Base-by-base conservation (phyloP, 1,139 yeast genomes). In the Yamadazyma trypodendri region DNA sequence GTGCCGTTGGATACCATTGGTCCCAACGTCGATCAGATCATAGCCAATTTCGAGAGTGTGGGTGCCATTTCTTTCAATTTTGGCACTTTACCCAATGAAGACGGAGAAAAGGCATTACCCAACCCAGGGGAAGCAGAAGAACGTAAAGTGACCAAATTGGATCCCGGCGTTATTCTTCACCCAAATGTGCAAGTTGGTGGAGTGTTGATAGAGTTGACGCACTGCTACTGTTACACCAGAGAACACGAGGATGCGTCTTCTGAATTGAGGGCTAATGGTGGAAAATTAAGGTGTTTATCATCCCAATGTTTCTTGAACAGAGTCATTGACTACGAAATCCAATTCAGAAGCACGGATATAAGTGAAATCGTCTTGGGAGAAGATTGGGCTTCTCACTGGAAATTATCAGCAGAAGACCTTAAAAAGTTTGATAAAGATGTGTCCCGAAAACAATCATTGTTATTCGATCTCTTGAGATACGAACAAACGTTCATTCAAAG, bases 341-440 rank as follows among this genome's bases (percentile, higher is more conserved):
- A 50, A 30, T 55, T 68, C 56, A 56, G 56, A 34, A 58, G 55
- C 32, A 65, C 67, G 24, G 62, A 68, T 41, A 58, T 67, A n/a
- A 51, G 59, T 29, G 68, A 67, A 12, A 57, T 69, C 15, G 61
- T 60, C 0, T 58, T 71, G 27, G 74, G 67, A 7, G 72, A 66
- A 28, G 84, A 84, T 49, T 86, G 95, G 95, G 81, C 85, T 0
- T 72, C 80, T 10, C 86, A 80, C 53, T 86, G 94, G 90, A 73
- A 77, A 37, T 50, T 85, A 20, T 68, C 81, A 0, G 74, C 76
- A 3, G 80, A 75, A 14, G 83, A 79, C 35, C 54, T 84, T 24
- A 61, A 70, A 10, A 75, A 70, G 27, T 64, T 81, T 11, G 83
- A 77, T 40, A 77, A 75, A 21, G 63, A 63, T 9, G 77, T 79